Base-by-base conservation (phyloP, 1,284 basidiomycete genomes). In the Ceratobasidium sp. region DNA sequence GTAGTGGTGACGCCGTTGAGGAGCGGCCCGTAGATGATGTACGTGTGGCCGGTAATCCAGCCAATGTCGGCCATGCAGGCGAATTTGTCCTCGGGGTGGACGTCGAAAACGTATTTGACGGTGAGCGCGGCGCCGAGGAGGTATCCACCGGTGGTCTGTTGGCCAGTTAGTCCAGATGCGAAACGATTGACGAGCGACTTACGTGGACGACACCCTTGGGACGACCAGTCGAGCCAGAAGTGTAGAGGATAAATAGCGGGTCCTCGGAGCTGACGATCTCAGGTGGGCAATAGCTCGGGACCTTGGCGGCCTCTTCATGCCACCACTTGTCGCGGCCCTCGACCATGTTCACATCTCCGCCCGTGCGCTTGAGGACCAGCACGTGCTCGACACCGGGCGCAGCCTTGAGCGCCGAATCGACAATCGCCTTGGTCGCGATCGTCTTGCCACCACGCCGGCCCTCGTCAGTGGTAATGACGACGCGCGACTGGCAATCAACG, bases 31-130 rank as follows among this genome's bases (percentile, higher is more conserved):
- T 98, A 99, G 76, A 98, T 87, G 80, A 98, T 98, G 84, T 98
- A 95, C 12, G 94, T 94, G 84, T 98, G 96, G 46, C 96, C 96
- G 3, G 96, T 99, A 82, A 99, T 98, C 96, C 96, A 99, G 78
- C 96, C 96, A 72, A 99, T 87, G 80, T 99, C 96, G 75, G 96
- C 96, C 96, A 98, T 96, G 85, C 97, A 99, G 5, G 92, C 96
- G 80, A 96, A 98, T 76, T 86, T 88, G 83, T 96, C 92, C 71
- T 91, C 92, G 16, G 90, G 87, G 81, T 99, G 97, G 36, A 98
- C 88, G 80, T 99, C 97, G 78, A 98, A 99, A 75, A 98, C 93
- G 81, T 94, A 92, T 83, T 98, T 98, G 81, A 96, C 88, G n/a
- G 94, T 95, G 72, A 97, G 80, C 1, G 92, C 90, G 0, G 93